A percentile compares a stretch with the other conserved stretches of the same genome.
Conservation (phyloP, 2,329 filamentous ascomycete species). For the Hypoxylon sp. region DNA sequence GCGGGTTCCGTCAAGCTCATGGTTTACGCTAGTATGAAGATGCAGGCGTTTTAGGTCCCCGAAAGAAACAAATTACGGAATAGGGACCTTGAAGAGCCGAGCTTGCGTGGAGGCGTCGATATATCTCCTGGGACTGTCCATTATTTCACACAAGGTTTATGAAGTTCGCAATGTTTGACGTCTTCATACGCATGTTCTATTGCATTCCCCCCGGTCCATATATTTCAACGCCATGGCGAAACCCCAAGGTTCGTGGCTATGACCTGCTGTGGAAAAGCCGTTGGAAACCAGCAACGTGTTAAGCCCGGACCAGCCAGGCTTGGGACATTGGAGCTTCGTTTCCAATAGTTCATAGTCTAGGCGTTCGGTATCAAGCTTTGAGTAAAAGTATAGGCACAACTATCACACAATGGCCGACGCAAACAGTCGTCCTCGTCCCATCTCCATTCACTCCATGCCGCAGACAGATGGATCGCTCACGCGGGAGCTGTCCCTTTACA, state of each 20-base stretch:
- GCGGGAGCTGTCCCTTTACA: slow-evolving; percentile 51
- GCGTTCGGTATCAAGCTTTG: slow-evolving; percentile 5
- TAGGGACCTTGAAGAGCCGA: slow-evolving; percentile 19
- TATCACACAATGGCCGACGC: slow-evolving; percentile 21
- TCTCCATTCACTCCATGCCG: neutral
- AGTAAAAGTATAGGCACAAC: slow-evolving; percentile 10
- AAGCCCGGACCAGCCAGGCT: slow-evolving; percentile 16
- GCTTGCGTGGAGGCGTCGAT: slow-evolving; percentile 28
- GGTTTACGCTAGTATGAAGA: slow-evolving; percentile 33
- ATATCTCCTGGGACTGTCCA: slow-evolving; percentile 27
- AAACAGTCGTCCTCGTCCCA: slow-evolving; percentile 6
- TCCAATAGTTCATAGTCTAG: neutral
- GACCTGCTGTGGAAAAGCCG: slow-evolving; percentile 1
- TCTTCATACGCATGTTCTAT: slow-evolving; percentile 6
- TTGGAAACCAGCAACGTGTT: slow-evolving; percentile 16
- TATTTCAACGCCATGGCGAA: slow-evolving; percentile 18
- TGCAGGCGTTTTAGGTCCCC: slow-evolving; percentile 32
- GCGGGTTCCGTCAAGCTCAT: slow-evolving; percentile 30
- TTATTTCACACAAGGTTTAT: slow-evolving; percentile 15
- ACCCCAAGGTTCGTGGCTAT: slow-evolving; percentile 14
- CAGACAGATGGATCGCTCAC: slow-evolving; percentile 37
- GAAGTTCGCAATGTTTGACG: slow-evolving; percentile 21
- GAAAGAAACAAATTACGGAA: slow-evolving; percentile 26
- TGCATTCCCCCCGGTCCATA: slow-evolving; percentile 4
- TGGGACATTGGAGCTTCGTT: neutral